phyloP scores from a whole-genome alignment of 495 filamentous ascomycete genomes.

The Xylaria sp. region DNA sequence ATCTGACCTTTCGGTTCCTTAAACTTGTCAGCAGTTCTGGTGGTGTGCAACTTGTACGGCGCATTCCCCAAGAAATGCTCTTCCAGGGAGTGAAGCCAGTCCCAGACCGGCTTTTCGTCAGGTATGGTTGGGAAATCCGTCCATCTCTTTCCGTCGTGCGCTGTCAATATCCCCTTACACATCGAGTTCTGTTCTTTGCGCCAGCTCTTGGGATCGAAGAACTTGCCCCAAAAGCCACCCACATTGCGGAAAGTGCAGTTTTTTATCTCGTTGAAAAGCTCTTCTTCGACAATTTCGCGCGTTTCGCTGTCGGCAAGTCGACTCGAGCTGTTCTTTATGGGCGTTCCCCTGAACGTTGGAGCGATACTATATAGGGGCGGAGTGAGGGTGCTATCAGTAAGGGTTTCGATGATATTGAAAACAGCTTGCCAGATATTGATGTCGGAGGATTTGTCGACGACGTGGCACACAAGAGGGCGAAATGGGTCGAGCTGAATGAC shows the following conservation, averaged over 20 bases:
- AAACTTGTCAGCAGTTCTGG: slow-evolving; percentile 10
- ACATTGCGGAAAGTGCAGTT: slow-evolving; percentile 18
- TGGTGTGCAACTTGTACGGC: slow-evolving; percentile 4
- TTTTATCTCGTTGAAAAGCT: slow-evolving; percentile 19
- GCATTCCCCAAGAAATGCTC: background rate
- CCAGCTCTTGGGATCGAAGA: slow-evolving; percentile 21
- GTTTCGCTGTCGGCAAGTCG: slow-evolving; percentile 18
- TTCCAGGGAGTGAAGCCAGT: slow-evolving; percentile 14
- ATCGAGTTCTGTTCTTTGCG: slow-evolving; percentile 11
- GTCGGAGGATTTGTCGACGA: slow-evolving; percentile 3
- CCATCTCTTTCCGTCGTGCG: slow-evolving; percentile 14
- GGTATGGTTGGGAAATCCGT: background rate
- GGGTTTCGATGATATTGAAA: background rate
- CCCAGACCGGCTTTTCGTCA: slow-evolving; percentile 14
- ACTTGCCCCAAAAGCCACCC: slow-evolving; percentile 19
- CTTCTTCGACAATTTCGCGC: slow-evolving; percentile 2
- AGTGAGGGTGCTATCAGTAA: background rate
- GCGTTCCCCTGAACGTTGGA: slow-evolving; percentile 19
- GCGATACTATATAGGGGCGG: background rate
- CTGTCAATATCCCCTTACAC: slow-evolving; percentile 3
- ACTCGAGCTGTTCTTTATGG: slow-evolving; percentile 4
- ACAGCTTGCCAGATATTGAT: background rate
- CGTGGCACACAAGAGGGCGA: background rate
- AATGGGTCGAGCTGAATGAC: background rate
- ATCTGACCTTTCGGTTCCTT: slow-evolving; percentile 20